These are phyloP conservation scores for Dendrocalamus latiflorus DNA, from an alignment of 202 grass and related monocot genomes.

Conservation along the genomic window DNA sequence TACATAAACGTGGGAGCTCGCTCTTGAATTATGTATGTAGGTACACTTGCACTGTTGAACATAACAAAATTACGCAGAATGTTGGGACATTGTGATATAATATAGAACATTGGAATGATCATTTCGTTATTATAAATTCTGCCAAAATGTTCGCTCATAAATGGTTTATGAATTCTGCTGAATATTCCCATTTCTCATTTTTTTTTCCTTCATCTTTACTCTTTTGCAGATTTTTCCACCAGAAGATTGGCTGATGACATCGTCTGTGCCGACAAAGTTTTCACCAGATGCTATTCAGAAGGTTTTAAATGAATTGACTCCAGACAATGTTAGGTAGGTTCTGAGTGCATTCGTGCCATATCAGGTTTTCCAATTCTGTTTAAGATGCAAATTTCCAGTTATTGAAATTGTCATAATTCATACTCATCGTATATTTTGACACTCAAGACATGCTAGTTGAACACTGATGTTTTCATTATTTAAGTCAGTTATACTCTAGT, in stretches of 20 bases:
- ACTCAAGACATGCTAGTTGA: background rate
- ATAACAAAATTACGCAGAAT: background rate
- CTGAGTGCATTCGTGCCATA: background rate
- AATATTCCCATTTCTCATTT: background rate
- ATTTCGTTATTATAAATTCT: background rate
- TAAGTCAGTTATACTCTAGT: background rate
- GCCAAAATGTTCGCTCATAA: background rate
- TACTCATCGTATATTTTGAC: background rate
- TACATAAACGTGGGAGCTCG: background rate
- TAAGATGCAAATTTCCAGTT: background rate
- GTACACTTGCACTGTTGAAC: background rate
- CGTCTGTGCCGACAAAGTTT: constrained; percentile 70
- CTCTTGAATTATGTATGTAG: constrained; percentile 4
- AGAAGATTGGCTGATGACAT: constrained; percentile 79
- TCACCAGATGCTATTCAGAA: constrained; percentile 64
- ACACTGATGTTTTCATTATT: background rate
- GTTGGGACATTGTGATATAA: background rate
- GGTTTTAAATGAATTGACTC: constrained; percentile 75
- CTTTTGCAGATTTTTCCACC: constrained; percentile 66
- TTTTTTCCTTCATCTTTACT: background rate
- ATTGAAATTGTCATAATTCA: background rate
- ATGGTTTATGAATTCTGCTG: background rate
- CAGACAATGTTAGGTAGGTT: constrained; percentile 79
- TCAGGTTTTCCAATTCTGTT: background rate
- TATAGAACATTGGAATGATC: background rate